These are phyloP conservation scores for Suhomyces canberraensis DNA, from an alignment of 805 yeast species.

Conservation along the genomic window DNA sequence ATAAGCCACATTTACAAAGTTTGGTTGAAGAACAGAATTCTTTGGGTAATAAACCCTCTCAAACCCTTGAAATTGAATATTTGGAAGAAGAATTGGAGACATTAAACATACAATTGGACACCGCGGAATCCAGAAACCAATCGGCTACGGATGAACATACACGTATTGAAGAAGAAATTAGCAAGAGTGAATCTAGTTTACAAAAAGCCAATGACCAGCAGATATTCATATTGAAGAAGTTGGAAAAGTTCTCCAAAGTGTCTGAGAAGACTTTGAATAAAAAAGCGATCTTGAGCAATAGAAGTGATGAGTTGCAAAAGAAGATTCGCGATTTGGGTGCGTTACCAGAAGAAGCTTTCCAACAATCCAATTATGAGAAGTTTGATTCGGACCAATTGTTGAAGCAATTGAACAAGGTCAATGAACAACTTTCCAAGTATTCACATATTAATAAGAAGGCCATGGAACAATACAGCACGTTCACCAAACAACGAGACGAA, in stretches of 20 bases:
- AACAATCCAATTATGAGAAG: constrained; percentile 35
- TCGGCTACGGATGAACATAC: constrained; percentile 25
- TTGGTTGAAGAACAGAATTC: constrained; percentile 8
- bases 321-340: constrained; percentile 84
- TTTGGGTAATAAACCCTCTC: constrained; percentile 6
- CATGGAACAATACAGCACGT: constrained; percentile 72
- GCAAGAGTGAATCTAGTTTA: constrained; percentile 37
- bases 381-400: constrained; percentile 52
- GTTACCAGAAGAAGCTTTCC: constrained; percentile 80
- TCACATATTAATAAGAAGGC: constrained; percentile 88
- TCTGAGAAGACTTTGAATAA: constrained; percentile 64
- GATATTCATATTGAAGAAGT: constrained; percentile 45
- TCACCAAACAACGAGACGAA: constrained; percentile 68
- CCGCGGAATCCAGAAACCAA: constrained; percentile 26
- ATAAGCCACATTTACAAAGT: constrained; percentile 45
- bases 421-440: constrained; percentile 57
- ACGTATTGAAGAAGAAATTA: constrained; percentile 26
- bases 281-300: constrained; percentile 52
- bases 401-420: constrained; percentile 48
- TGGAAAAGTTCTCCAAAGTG: constrained; percentile 60
- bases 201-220: constrained; percentile 58
- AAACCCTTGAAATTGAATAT: constrained; percentile 9
- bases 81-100: constrained; percentile 23
- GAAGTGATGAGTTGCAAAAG: constrained; percentile 69
- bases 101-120: constrained; percentile 23